phyloP scores from a whole-genome alignment of 2,329 filamentous ascomycete species.

The Thelonectria blattea region DNA sequence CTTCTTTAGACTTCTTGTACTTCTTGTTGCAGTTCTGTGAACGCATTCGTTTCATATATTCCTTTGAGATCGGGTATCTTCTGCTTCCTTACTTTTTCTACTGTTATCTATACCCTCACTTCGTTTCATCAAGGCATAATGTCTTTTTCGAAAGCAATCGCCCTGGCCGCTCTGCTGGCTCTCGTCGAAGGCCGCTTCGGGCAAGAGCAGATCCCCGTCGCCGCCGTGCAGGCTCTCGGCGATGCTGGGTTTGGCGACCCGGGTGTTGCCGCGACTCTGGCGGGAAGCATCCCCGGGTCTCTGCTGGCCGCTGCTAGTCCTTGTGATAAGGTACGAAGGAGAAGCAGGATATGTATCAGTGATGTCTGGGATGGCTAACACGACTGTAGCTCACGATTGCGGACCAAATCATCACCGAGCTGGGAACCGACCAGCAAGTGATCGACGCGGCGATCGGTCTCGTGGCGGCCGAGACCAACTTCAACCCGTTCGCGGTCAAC shows the following conservation, averaged over 20 bases:
- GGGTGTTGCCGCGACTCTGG: slow-evolving; percentile 68
- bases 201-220: slow-evolving; percentile 66
- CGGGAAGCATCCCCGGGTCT: slow-evolving; percentile 65
- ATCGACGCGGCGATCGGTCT: slow-evolving; percentile 67
- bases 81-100: slow-evolving; percentile 30
- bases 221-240: slow-evolving; percentile 58
- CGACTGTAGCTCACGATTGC: slow-evolving; percentile 61
- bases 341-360: not conserved
- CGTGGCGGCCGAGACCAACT: slow-evolving; percentile 74
- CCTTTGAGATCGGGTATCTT: slow-evolving; percentile 27
- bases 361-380: slow-evolving; percentile 24
- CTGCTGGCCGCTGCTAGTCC: slow-evolving; percentile 70
- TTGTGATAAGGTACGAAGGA: slow-evolving; percentile 61
- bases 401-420: slow-evolving; percentile 66
- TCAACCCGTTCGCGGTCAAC: slow-evolving; percentile 68
- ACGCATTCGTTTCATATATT: slow-evolving; percentile 38
- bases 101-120: slow-evolving; percentile 13
- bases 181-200: slow-evolving; percentile 63
- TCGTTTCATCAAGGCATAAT: slow-evolving; percentile 13
- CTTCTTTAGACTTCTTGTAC: slow-evolving; percentile 22
- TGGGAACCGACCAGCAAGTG: slow-evolving; percentile 65
- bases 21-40: slow-evolving; percentile 39
- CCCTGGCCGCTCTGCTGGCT: slow-evolving; percentile 42
- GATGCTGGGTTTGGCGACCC: slow-evolving; percentile 55
- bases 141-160: slow-evolving; percentile 25